Base-by-base conservation (phyloP, 139 green algal species). In the Auxenochlorella protothecoides region DNA sequence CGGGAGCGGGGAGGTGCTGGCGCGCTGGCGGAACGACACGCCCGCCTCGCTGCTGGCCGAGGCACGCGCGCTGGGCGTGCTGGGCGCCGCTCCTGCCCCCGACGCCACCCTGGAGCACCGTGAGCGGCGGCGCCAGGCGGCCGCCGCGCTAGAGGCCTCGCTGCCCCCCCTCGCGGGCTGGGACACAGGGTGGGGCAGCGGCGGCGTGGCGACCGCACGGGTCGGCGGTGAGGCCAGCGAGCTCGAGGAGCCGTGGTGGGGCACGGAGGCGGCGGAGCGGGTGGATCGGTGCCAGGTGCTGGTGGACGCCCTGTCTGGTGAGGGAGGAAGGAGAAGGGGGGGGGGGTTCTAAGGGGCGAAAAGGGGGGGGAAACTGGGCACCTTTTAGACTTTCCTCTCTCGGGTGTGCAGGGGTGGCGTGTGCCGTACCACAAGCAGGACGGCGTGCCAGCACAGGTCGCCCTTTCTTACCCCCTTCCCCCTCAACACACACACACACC, bases 11-110 rank as follows among this genome's bases (percentile, higher is more conserved):
- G 7, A 63, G 68, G 9, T 12, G 68, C 55, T 44, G 55, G 10
- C 4, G 55, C 64, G 5, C 5, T 11, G 4, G 6, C 12, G 65
- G 65, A 44, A 44, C 3, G 52, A 69, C 0, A 51, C 51, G 5
- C 65, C 65, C 5, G 10, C 27, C 3, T 55, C 65, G 2, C 59
- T 72, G 44, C 68, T 72, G 57, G 44, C 52, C 5, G 68, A 57
- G 4, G 68, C 68, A 3, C 59, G 13, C 5, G 44, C 44, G 68
- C 68, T 72, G 44, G 68, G 68, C 5, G 59, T 72, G 57, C 68
- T 72, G 59, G 44, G 59, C 3, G 44, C 10, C 2, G 14, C 10
- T 8, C 57, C 13, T 53, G 14, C 27, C 4, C 44, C 57, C 16
- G 27, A 7, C 6, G 68, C 57, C 68, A 59, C 13, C 44, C 15